Conservation (phyloP, 116 monocot genomes). For the Posidonia oceanica region DNA sequence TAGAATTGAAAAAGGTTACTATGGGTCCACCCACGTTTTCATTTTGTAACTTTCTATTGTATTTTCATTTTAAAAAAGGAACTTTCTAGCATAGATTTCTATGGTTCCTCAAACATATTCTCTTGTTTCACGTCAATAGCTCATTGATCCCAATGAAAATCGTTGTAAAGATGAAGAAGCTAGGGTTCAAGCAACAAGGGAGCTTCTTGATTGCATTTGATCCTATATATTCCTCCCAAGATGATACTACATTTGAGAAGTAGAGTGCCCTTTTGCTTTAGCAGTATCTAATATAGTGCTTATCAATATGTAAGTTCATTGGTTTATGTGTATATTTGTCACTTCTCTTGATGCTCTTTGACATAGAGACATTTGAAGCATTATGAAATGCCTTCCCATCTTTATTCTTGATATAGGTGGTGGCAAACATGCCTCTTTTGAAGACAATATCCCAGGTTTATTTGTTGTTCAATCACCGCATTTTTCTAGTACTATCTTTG, state of each 20-base stretch:
- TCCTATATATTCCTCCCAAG: conserved; percentile 25
- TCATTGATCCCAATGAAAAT: too few relatives aligned
- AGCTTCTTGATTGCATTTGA: too few relatives aligned
- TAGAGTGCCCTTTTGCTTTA: conserved; percentile 96
- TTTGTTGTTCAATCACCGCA: not conserved
- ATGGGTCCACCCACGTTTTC: too few relatives aligned
- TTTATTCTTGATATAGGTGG: conserved; percentile 53
- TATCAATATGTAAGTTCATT: conserved; percentile 82
- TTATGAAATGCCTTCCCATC: not conserved
- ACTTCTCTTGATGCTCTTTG: not conserved
- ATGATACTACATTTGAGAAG: conserved; percentile 98
- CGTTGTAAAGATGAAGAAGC: too few relatives aligned
- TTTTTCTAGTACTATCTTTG: not conserved
- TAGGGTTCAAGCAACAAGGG: too few relatives aligned
- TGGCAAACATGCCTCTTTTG: conserved; percentile 98
- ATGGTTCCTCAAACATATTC: too few relatives aligned
- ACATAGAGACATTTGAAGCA: not conserved
- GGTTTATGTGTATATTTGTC: not conserved
- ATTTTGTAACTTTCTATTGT: too few relatives aligned
- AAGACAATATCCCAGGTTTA: conserved; percentile 98
- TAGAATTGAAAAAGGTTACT: too few relatives aligned
- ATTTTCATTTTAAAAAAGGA: too few relatives aligned
- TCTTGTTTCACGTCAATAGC: too few relatives aligned
- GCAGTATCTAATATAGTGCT: conserved; percentile 96
- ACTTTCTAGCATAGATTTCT: too few relatives aligned